Conservation (phyloP, 495 filamentous ascomycete species). For the Talaromyces trachyspermus region DNA sequence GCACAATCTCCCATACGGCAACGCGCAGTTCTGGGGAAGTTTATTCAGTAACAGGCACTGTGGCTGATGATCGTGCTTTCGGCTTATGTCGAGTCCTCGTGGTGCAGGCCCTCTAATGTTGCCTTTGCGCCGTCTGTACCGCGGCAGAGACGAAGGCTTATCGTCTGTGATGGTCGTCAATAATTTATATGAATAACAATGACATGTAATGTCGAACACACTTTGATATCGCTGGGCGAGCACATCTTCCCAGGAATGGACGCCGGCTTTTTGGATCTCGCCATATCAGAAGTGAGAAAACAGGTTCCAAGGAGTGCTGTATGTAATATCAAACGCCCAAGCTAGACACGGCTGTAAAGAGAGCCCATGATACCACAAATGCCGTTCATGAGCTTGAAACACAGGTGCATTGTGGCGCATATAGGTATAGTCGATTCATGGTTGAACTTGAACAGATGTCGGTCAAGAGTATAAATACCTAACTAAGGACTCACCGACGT, state of each 20-base stretch:
- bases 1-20: conserved; percentile 38
- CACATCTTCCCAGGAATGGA: conserved; percentile 44
- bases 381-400: neutral
- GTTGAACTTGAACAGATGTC: too few relatives aligned
- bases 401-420: neutral
- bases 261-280: conserved; percentile 30
- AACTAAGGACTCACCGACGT: too few relatives aligned
- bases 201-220: conserved; percentile 23
- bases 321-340: neutral
- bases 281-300: conserved; percentile 30
- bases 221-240: conserved; percentile 39
- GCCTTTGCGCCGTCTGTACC: conserved; percentile 10
- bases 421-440: too few relatives aligned
- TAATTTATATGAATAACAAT: neutral
- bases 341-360: neutral
- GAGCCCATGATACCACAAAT: conserved; percentile 2
- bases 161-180: conserved; percentile 22
- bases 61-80: conserved; percentile 13
- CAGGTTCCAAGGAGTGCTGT: too few relatives aligned
- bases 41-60: conserved; percentile 31
- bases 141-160: conserved; percentile 27
- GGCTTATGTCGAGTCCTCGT: conserved; percentile 2
- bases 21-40: conserved; percentile 39
- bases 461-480: too few relatives aligned
- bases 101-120: conserved; percentile 1